A percentile compares a stretch with the other conserved stretches of the same genome.
Evolutionary conservation across 208 protist species (phyloP).

Genomic region (Angomonas deanei): DNA sequence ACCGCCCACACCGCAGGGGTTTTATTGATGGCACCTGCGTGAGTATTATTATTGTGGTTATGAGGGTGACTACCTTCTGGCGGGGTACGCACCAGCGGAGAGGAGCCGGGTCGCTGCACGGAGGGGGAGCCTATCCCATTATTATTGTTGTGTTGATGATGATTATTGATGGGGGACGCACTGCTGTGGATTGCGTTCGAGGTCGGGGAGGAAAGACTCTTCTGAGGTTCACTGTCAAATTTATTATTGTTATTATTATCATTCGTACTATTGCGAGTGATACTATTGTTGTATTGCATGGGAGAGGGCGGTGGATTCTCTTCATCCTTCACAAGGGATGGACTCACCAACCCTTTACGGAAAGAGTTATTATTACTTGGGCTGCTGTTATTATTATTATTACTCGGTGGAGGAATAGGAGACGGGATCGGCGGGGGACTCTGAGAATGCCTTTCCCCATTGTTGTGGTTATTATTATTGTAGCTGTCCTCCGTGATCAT

Average conservation of each 20-base stretch:
- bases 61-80: background rate
- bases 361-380: background rate
- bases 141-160: background rate
- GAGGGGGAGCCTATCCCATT: background rate
- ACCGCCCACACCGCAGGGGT: slow-evolving; percentile 48
- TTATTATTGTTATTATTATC: slow-evolving; percentile 10
- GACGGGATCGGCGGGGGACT: background rate
- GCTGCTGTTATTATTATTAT: background rate
- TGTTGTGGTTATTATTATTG: slow-evolving; percentile 6
- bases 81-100: background rate
- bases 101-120: background rate
- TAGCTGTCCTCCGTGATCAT: background rate
- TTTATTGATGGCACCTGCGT: background rate
- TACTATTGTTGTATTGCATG: background rate
- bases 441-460: background rate
- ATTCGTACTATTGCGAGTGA: background rate
- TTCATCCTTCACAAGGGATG: background rate
- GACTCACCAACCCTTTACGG: background rate
- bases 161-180: background rate
- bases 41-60: background rate
- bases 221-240: background rate
- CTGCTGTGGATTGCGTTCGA: too few relatives aligned
- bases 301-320: background rate
- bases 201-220: background rate
- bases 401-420: background rate